A percentile compares a stretch with the other conserved stretches of the same genome.
Evolutionary conservation across 208 protist species (phyloP).

Genomic region (Acanthamoeba triangularis): DNA sequence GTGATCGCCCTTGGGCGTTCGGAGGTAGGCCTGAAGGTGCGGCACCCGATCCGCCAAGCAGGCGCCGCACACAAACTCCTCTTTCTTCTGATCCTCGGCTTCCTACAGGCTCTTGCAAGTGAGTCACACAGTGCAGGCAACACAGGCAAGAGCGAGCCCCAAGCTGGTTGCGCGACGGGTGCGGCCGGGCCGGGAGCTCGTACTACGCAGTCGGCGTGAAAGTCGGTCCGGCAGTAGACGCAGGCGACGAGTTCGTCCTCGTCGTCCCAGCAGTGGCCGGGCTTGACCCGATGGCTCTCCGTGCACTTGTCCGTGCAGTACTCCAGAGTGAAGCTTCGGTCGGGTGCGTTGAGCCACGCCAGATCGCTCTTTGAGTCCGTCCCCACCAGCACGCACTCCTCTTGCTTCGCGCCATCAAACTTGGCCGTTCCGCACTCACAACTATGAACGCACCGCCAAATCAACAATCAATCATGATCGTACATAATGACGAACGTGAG

Average conservation of each 20-base stretch:
- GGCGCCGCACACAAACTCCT: neutral
- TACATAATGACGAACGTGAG: neutral
- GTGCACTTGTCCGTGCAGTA: neutral
- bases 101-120: neutral
- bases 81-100: neutral
- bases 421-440: conserved; percentile 14
- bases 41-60: neutral
- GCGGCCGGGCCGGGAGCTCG: neutral
- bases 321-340: neutral
- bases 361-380: neutral
- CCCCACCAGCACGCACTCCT: neutral
- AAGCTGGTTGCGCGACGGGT: too few relatives aligned
- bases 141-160: too few relatives aligned
- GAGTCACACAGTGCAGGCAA: neutral
- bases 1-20: neutral
- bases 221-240: neutral
- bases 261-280: conserved; percentile 16
- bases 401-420: neutral
- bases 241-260: conserved; percentile 38
- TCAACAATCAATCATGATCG: neutral
- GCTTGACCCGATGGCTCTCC: neutral
- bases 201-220: conserved; percentile 1
- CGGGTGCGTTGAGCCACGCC: conserved; percentile 18
- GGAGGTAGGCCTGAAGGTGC: neutral
- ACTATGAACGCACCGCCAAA: neutral